Evolutionary conservation across 2,329 filamentous ascomycete species (phyloP).

Genomic region (Cryoendolithus antarcticus): DNA sequence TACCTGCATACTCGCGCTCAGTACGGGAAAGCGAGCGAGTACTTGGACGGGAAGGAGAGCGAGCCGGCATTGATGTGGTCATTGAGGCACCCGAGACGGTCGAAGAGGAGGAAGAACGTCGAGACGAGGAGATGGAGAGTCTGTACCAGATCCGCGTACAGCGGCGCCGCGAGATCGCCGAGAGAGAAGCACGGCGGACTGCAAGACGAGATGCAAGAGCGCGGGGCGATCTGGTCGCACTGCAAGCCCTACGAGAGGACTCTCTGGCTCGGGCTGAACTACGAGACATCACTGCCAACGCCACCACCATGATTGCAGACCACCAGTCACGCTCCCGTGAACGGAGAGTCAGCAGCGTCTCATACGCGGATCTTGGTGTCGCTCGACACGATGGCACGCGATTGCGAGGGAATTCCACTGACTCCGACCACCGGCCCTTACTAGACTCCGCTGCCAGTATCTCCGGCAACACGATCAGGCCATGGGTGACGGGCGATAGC

Average conservation of each 20-base stretch:
- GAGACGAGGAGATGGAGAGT: conserved; percentile 86
- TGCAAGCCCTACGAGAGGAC: conserved; percentile 51
- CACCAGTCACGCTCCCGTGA: conserved; percentile 50
- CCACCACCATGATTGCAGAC: conserved; percentile 39
- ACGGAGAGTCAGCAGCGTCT: conserved; percentile 60
- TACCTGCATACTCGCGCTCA: conserved; percentile 69
- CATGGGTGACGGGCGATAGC: conserved; percentile 17
- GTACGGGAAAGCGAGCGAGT: conserved; percentile 68
- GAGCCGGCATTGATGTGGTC: conserved; percentile 82
- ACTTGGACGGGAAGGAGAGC: conserved; percentile 77
- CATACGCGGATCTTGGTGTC: conserved; percentile 64
- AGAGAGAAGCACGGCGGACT: conserved; percentile 63
- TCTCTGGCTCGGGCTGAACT: conserved; percentile 40
- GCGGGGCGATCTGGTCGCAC: conserved; percentile 54
- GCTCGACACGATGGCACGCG: conserved; percentile 67
- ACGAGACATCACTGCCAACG: conserved; percentile 22
- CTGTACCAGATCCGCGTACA: conserved; percentile 79
- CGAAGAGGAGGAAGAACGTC: conserved; percentile 64
- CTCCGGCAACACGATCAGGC: conserved; percentile 19
- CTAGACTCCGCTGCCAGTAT: conserved; percentile 62
- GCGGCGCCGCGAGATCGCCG: conserved; percentile 60
- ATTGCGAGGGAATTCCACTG: conserved; percentile 58
- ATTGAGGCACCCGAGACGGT: conserved; percentile 70
- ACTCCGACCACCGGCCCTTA: conserved; percentile 60
- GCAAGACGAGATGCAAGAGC: conserved; percentile 59